These are phyloP conservation scores for Cercospora sp. DNA, from an alignment of 2,329 filamentous ascomycete species.

Conservation along the genomic window DNA sequence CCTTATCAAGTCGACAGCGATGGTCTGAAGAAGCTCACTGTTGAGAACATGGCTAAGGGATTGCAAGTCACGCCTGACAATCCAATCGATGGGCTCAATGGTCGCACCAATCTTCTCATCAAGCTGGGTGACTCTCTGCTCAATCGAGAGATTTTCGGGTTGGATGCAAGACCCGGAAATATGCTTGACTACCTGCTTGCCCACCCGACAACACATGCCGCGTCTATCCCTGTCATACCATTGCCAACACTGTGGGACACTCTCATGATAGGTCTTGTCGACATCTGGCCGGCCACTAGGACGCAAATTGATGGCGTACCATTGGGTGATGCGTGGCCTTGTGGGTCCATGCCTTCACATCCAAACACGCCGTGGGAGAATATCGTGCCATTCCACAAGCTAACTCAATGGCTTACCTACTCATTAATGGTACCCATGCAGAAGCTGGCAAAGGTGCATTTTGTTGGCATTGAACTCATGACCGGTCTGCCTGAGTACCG, in stretches of 20 bases:
- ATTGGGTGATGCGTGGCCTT: constrained; percentile 93
- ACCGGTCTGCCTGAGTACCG: constrained; percentile 90
- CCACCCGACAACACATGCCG: constrained; percentile 84
- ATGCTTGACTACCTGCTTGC: constrained; percentile 95
- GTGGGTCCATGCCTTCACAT: constrained; percentile 76
- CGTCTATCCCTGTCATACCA: constrained; percentile 81
- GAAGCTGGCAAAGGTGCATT: constrained; percentile 74
- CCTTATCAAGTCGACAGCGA: constrained; percentile 87
- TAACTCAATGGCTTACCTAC: constrained; percentile 93
- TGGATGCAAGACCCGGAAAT: constrained; percentile 82
- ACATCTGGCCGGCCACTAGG: constrained; percentile 85
- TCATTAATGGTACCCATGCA: constrained; percentile 91
- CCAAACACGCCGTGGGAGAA: constrained; percentile 71
- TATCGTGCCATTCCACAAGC: constrained; percentile 89
- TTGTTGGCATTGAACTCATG: constrained; percentile 77
- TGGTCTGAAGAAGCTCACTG: constrained; percentile 71
- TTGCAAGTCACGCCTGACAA: constrained; percentile 82
- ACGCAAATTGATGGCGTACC: constrained; percentile 84
- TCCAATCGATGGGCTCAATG: constrained; percentile 79
- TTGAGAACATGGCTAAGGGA: constrained; percentile 72
- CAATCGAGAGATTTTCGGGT: constrained; percentile 80
- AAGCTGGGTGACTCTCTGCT: constrained; percentile 73
- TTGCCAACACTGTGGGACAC: constrained; percentile 88
- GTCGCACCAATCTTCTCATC: constrained; percentile 75
- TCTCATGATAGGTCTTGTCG: constrained; percentile 79